Percentiles rank a stretch among this genome's conserved stretches.
Conservation (phyloP, 2,329 filamentous ascomycete species). For the Emergomyces orientalis region DNA sequence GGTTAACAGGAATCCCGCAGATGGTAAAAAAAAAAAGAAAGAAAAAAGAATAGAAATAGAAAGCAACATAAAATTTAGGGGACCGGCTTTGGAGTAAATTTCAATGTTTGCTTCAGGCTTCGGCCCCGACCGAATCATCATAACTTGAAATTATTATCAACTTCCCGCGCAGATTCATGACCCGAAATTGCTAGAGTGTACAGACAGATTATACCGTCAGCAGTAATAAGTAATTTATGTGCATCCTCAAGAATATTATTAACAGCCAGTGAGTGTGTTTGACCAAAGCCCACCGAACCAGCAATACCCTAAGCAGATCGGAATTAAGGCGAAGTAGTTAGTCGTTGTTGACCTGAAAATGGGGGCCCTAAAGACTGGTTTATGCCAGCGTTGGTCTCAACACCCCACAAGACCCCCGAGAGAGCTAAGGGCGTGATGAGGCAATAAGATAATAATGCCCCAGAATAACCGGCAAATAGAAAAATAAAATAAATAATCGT, state of each 20-base stretch:
- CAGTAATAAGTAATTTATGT: background rate
- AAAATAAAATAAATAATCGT: background rate
- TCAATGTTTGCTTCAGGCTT: background rate
- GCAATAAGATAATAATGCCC: background rate
- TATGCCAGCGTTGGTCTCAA: background rate
- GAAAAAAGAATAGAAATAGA: background rate
- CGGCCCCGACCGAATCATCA: background rate
- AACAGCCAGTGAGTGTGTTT: background rate
- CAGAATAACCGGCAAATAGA: constrained; percentile 1
- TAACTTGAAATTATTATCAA: background rate
- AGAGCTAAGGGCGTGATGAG: background rate
- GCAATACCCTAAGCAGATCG: background rate
- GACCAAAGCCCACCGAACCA: background rate
- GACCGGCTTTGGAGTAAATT: background rate
- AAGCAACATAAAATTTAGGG: background rate
- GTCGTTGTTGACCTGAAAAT: background rate
- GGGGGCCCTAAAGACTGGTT: background rate
- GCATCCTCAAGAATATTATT: background rate
- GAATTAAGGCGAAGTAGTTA: background rate
- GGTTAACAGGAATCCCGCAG: background rate
- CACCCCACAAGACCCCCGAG: background rate
- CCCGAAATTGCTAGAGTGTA: background rate
- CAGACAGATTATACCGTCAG: background rate
- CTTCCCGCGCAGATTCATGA: background rate
- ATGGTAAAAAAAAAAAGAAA: background rate